Conservation (phyloP, 352 stramenopile species). For the Pythium phragmiticola region DNA sequence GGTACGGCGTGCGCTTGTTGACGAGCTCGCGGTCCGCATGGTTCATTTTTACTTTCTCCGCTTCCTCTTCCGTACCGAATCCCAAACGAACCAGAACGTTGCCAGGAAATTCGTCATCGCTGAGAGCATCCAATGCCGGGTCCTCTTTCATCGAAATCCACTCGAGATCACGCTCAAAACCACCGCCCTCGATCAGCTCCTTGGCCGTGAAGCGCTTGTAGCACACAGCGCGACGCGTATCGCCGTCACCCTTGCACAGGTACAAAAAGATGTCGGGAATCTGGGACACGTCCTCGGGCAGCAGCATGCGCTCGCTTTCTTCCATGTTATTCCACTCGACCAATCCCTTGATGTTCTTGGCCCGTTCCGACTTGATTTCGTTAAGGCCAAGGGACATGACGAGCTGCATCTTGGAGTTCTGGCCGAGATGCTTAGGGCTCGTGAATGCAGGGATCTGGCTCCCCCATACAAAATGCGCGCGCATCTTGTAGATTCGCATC, state of each 20-base stretch:
- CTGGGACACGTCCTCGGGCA: slow-evolving; percentile 67
- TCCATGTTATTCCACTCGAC: slow-evolving; percentile 84
- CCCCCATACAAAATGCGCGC: slow-evolving; percentile 71
- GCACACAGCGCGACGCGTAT: slow-evolving; percentile 62
- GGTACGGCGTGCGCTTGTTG: slow-evolving; percentile 79
- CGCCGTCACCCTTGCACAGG: slow-evolving; percentile 66
- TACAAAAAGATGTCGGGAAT: slow-evolving; percentile 91
- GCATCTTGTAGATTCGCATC: slow-evolving; percentile 65
- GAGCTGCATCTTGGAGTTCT: slow-evolving; percentile 80
- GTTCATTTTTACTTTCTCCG: slow-evolving; percentile 56
- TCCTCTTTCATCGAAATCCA: slow-evolving; percentile 88
- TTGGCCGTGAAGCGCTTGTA: slow-evolving; percentile 80
- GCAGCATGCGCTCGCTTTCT: slow-evolving; percentile 73
- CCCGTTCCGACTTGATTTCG: slow-evolving; percentile 54
- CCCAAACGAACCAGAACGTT: slow-evolving; percentile 78
- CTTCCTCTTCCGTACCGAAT: slow-evolving; percentile 74
- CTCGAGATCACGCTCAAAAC: slow-evolving; percentile 53
- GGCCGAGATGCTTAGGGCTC: slow-evolving; percentile 62
- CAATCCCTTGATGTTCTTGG: slow-evolving; percentile 72
- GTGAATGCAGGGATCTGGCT: slow-evolving; percentile 75
- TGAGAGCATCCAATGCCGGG: slow-evolving; percentile 68
- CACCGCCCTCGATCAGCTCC: slow-evolving; percentile 58
- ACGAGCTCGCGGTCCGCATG: slow-evolving; percentile 51
- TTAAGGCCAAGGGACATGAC: slow-evolving; percentile 65
- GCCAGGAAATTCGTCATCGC: slow-evolving; percentile 78